Evolutionary conservation across 1,139 yeast genomes (phyloP), one percentile per base, ranked within the genome.

Genomic region (Saccharomyces pastorianus): DNA sequence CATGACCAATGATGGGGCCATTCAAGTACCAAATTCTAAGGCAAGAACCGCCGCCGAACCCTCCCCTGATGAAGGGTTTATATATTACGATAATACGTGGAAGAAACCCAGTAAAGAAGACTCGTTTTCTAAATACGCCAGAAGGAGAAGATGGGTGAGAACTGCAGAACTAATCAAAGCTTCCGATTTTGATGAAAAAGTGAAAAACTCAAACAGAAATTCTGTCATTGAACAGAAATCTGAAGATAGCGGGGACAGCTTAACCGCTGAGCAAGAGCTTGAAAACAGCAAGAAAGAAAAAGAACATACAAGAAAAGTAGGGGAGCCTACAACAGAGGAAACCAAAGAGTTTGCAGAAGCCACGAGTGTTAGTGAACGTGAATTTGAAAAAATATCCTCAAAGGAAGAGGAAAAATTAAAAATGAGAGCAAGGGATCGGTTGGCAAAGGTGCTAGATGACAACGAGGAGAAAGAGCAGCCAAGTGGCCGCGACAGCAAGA

Each of bases 141-240:
- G 99, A 70, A 81, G 97, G 68, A 81, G 99, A 72, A 79, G 98
- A 69, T 93, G 99, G 99, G 82, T 91, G 32, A 80, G 98, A 63
- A 88, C 96, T 0, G 98, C 98, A 0, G 96, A 91, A 70, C 77
- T 91, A 63, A 83, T 88, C 2, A 64, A 78, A 59, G 51, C 55
- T 38, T 51, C 34, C 1, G 42, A 38, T 17, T 38, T 38, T 9
- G 42, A 38, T 38, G 42, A 38, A 51, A 13, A 17, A 17, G 25
- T 38, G n/a, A 38, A 38, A 4, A 38, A 38, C 8, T 38, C 42
- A 7, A 38, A 38, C 25, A 38, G 42, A 38, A 38, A 38, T 38
- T 38, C 42, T 17, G 42, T 6, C 3, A 38, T 17, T 8, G 42
- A 38, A 17, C 42, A 38, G 25, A 9, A 38, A 17, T 5, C 6